Percentiles rank a stretch among this genome's conserved stretches.
Evolutionary conservation across 352 stramenopile species (phyloP).

Genomic region (Phytopythium sindhum): DNA sequence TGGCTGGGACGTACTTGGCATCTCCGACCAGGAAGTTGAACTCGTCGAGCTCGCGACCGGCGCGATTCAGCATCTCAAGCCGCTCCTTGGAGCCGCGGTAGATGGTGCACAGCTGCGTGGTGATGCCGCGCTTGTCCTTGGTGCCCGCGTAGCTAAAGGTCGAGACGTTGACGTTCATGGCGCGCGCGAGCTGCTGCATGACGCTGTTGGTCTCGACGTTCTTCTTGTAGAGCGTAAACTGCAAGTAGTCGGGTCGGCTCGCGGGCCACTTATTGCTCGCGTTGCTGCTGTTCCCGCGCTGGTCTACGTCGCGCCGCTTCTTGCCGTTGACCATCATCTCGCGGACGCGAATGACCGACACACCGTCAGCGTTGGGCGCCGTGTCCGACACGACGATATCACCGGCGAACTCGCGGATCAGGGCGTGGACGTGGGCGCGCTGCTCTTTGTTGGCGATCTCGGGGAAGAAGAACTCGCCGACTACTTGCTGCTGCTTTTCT

Average conservation of each 20-base stretch:
- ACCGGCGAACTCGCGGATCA: constrained; percentile 66
- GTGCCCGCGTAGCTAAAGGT: constrained; percentile 93
- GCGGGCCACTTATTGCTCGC: constrained; percentile 46
- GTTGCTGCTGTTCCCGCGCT: constrained; percentile 25
- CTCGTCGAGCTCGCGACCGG: constrained; percentile 55
- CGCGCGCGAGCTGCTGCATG: constrained; percentile 77
- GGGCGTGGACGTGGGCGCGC: constrained; percentile 82
- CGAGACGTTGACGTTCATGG: constrained; percentile 63
- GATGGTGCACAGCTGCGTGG: constrained; percentile 93
- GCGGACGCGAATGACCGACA: constrained; percentile 72
- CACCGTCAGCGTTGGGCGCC: constrained; percentile 58
- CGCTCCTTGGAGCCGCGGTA: constrained; percentile 77
- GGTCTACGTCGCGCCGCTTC: constrained; percentile 83
- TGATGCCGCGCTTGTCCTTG: constrained; percentile 97
- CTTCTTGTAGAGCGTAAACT: constrained; percentile 97
- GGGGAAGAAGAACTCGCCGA: constrained; percentile 60
- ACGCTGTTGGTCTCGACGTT: constrained; percentile 94
- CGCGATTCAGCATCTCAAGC: constrained; percentile 75
- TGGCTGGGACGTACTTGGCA: constrained; percentile 85
- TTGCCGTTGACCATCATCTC: constrained; percentile 79
- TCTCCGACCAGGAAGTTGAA: constrained; percentile 93
- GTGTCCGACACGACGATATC: constrained; percentile 83
- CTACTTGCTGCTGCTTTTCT: not conserved
- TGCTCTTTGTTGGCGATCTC: constrained; percentile 80
- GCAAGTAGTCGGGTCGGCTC: constrained; percentile 86